phyloP scores from a whole-genome alignment of 2,329 filamentous ascomycete species.

The Paradendryphiella salina region DNA sequence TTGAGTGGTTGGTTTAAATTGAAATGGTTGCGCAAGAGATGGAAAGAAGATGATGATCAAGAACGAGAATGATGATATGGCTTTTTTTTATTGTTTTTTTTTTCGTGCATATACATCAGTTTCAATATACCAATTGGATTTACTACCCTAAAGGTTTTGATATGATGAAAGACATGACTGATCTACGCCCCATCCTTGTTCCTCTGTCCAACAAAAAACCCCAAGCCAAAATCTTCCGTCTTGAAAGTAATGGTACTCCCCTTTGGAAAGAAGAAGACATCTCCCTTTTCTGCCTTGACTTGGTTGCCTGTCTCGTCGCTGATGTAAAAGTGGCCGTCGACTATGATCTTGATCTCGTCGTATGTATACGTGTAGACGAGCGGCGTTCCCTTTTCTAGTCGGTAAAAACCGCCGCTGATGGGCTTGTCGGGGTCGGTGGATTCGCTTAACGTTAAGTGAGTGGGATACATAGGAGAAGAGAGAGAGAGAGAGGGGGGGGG shows the following conservation, averaged over 20 bases:
- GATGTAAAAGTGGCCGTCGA: conserved; percentile 69
- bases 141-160: too few species aligned
- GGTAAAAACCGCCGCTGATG: conserved; percentile 67
- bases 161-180: too few species aligned
- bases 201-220: conserved; percentile 57
- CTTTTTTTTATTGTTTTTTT: conserved; percentile 1
- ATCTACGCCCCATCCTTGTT: conserved; percentile 33
- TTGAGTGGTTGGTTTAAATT: conserved; percentile 45
- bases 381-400: conserved; percentile 67
- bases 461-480: background rate
- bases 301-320: conserved; percentile 63
- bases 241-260: conserved; percentile 68
- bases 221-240: conserved; percentile 63
- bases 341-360: conserved; percentile 74
- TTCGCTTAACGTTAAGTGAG: conserved; percentile 47
- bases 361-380: conserved; percentile 71
- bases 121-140: conserved; percentile 8
- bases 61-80: conserved; percentile 22
- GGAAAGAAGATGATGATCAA: conserved; percentile 24
- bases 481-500: background rate
- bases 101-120: conserved; percentile 4
- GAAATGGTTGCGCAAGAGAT: conserved; percentile 46
- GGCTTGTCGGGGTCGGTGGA: conserved; percentile 61
- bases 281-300: conserved; percentile 63
- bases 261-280: conserved; percentile 71